Base-by-base conservation (phyloP, 1,284 basidiomycete genomes). In the Chondrostereum purpureum region DNA sequence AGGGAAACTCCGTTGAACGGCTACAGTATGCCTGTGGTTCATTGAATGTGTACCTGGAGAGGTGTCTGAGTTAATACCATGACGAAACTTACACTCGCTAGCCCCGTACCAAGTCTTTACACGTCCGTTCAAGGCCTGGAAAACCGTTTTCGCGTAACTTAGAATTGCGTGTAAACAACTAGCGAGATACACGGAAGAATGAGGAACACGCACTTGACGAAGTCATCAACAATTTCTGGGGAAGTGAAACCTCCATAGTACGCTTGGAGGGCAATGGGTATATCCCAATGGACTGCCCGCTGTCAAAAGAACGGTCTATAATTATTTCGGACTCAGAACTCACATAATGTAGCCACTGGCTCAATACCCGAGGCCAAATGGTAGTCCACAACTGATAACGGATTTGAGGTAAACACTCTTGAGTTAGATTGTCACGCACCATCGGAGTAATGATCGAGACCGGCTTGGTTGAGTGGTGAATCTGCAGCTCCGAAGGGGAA, bases 91-190 rank as follows among this genome's bases (percentile, higher is more conserved):
- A n/a, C n/a, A n/a, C n/a, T n/a, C n/a, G n/a, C 55, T 10, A 17
- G n/a, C n/a, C n/a, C n/a, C n/a, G n/a, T n/a, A 68, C 69, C 71
- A 75, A 37, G 69, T 73, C 47, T 73, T 70, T 4, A 75, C 67
- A 43, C 66, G 53, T 6, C 70, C 70, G 46, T 73, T 70, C 45
- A 65, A 75, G 1, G 70, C 69, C 39, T 63, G 59, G 57, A 75
- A 75, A 2, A 73, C 68, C 2, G 67, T 71, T 44, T 61, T 68
- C 0, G 72, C 72, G 48, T 73, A 73, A 46, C 71, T 73, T 37
- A 8, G 6, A 21, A 12, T n/a, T n/a, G n/a, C n/a, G n/a, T n/a
- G 36, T 24, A 18, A 19, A n/a, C 4, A 17, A 11, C n/a, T 18
- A 18, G 13, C 12, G 20, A 2, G 20, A 38, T 17, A 16, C 1